Evolutionary conservation across 2,329 filamentous ascomycete species (phyloP).

Genomic region (Sarocladium oryzae): DNA sequence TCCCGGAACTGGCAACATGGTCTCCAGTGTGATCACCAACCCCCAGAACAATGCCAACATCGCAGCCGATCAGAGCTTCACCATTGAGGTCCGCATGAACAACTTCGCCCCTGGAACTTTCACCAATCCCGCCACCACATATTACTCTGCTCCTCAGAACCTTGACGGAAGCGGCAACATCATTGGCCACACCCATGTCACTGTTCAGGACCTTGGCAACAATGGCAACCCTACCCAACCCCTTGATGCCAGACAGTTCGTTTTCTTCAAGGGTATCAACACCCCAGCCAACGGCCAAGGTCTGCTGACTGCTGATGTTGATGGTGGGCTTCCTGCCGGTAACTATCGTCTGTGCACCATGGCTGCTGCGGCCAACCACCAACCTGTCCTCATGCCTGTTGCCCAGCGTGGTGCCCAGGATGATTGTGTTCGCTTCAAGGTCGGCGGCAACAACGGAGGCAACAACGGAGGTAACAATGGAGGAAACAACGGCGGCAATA

Average conservation of each 20-base stretch:
- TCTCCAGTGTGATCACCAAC: slow-evolving; percentile 47
- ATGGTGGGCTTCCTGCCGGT: slow-evolving; percentile 52
- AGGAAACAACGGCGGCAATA: slow-evolving; percentile 18
- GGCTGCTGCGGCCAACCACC: slow-evolving; percentile 57
- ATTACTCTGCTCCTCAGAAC: slow-evolving; percentile 54
- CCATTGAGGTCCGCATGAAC: slow-evolving; percentile 43
- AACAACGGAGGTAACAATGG: slow-evolving; percentile 13
- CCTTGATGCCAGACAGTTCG: slow-evolving; percentile 47
- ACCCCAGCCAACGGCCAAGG: slow-evolving; percentile 52
- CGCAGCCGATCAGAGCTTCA: slow-evolving; percentile 40
- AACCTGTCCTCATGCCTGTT: slow-evolving; percentile 59
- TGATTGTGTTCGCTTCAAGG: slow-evolving; percentile 56
- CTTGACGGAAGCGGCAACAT: slow-evolving; percentile 41
- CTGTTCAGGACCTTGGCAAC: slow-evolving; percentile 48
- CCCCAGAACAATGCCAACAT: slow-evolving; percentile 47
- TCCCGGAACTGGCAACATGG: slow-evolving; percentile 47
- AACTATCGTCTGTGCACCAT: slow-evolving; percentile 63
- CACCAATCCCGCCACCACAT: slow-evolving; percentile 53
- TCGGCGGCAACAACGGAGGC: slow-evolving; percentile 25
- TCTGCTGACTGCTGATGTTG: slow-evolving; percentile 44
- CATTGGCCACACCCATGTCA: slow-evolving; percentile 55
- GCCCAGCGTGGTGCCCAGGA: slow-evolving; percentile 62
- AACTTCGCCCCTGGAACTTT: slow-evolving; percentile 54
- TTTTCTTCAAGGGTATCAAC: slow-evolving; percentile 63
- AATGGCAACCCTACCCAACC: slow-evolving; percentile 43